Conservation (phyloP, 129 eudicot species). For the Dittrichia graveolens region DNA sequence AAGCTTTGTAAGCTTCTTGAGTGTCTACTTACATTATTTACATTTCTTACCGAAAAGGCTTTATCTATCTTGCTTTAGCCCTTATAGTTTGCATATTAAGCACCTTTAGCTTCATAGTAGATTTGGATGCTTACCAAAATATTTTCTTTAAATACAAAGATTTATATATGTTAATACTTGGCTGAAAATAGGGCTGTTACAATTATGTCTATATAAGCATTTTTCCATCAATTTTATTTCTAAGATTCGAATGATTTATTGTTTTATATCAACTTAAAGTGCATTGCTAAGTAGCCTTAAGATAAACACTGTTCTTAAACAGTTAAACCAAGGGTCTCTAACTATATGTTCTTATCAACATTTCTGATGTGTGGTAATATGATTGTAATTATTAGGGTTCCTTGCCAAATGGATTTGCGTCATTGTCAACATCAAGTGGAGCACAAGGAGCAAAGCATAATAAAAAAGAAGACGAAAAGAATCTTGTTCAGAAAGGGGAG, state of each 20-base stretch:
- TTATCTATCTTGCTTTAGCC: no score
- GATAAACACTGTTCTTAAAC: not conserved
- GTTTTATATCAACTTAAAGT: not conserved
- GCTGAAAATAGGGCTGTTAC: no score
- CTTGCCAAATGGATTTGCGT: slow-evolving; percentile 51
- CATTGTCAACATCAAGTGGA: slow-evolving; percentile 61
- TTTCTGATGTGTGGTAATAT: slow-evolving; percentile 22
- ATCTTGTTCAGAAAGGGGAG: slow-evolving; percentile 45
- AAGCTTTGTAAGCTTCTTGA: no score
- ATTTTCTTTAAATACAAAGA: no score
- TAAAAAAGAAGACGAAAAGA: slow-evolving; percentile 37
- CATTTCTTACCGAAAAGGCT: no score
- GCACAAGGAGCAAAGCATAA: slow-evolving; percentile 40
- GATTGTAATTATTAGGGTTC: slow-evolving; percentile 48
- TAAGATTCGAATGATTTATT: not conserved
- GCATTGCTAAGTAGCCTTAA: not conserved
- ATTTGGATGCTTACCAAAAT: no score
- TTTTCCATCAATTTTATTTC: not conserved
- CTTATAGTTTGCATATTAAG: no score
- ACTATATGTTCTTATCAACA: not conserved
- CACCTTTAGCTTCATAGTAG: no score
- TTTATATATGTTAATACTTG: no score
- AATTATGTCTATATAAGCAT: not conserved
- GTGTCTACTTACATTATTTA: no score
- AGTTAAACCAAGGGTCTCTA: slow-evolving; percentile 1